phyloP scores from a whole-genome alignment of 106 monocot species.

The Dioscorea alata region DNA sequence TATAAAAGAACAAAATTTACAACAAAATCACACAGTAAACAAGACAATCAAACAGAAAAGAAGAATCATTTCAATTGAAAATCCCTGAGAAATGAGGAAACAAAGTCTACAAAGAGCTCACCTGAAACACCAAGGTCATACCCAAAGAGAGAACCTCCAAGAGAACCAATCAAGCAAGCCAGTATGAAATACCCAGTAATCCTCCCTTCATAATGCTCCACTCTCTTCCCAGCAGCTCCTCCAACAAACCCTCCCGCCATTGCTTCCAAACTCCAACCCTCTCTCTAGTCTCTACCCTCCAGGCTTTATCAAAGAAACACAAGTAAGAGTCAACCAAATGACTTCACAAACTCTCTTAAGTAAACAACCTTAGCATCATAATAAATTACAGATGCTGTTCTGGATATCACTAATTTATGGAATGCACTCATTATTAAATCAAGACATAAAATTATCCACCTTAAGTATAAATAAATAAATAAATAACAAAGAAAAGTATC shows the following conservation, averaged over 20 bases:
- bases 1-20: too few species aligned
- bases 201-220: slow-evolving; percentile 49
- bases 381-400: too few species aligned
- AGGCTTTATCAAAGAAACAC: neutral
- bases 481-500: too few species aligned
- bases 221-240: slow-evolving; percentile 32
- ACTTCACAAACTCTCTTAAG: neutral
- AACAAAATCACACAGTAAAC: too few species aligned
- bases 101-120: slow-evolving; percentile 9
- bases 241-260: slow-evolving; percentile 66
- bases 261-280: neutral
- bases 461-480: too few species aligned
- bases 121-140: slow-evolving; percentile 77
- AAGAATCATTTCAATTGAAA: neutral
- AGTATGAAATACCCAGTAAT: slow-evolving; percentile 54
- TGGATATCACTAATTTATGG: too few species aligned
- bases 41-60: too few species aligned
- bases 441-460: too few species aligned
- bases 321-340: neutral
- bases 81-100: neutral
- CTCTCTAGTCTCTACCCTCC: neutral
- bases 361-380: too few species aligned
- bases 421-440: too few species aligned
- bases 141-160: slow-evolving; percentile 73
- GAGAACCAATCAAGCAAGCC: slow-evolving; percentile 57